Conservation (phyloP, 305 asterid species). For the Fraxinus xanthoxyloides region DNA sequence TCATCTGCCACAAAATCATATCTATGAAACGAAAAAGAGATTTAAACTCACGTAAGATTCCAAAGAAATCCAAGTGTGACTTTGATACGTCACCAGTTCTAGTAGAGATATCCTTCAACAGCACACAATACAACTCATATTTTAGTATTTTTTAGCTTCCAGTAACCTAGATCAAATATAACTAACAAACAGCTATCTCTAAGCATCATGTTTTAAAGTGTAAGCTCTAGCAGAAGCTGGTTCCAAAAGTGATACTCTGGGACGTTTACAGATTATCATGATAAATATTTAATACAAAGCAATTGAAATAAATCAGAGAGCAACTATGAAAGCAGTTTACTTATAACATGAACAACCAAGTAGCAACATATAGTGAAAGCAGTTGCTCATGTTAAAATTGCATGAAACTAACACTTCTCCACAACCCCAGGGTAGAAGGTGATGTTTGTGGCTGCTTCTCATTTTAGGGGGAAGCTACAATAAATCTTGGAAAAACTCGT, state of each 20-base stretch:
- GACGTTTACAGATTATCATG: neutral
- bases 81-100: neutral
- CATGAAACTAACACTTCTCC: neutral
- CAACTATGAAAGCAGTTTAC: neutral
- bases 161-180: neutral
- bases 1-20: neutral
- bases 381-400: neutral
- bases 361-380: neutral
- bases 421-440: neutral
- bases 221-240: neutral
- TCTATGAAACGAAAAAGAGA: neutral
- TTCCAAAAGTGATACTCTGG: neutral
- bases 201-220: neutral
- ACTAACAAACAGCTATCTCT: neutral
- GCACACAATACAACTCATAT: neutral
- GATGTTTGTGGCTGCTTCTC: neutral
- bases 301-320: neutral
- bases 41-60: neutral
- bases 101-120: neutral
- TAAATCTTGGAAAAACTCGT: neutral
- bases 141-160: neutral
- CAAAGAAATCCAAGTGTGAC: neutral
- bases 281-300: neutral
- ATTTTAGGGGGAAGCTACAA: neutral
- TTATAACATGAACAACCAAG: neutral